Evolutionary conservation across 1,284 basidiomycete genomes (phyloP).

Genomic region (Fomitopsis palustris): DNA sequence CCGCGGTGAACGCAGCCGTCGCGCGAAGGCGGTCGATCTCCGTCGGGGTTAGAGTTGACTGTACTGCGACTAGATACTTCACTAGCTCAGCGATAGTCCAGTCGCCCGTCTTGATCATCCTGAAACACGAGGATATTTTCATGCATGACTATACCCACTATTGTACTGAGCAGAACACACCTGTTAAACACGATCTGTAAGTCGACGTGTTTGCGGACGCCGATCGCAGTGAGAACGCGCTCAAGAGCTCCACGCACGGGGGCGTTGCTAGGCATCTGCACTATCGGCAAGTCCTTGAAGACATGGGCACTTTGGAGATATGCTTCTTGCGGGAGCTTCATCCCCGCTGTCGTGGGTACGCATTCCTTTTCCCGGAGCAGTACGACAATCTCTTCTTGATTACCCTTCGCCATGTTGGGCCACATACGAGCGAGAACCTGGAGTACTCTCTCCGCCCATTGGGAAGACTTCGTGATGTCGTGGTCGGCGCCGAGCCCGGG

Average conservation of each 20-base stretch:
- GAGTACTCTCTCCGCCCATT: constrained; percentile 85
- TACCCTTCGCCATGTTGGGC: constrained; percentile 60
- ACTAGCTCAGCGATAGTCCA: constrained; percentile 80
- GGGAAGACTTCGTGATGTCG: constrained; percentile 66
- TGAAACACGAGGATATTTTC: constrained; percentile 26
- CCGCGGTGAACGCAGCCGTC: constrained; percentile 81
- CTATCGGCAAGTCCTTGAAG: constrained; percentile 86
- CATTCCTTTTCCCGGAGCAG: constrained; percentile 67
- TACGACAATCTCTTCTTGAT: constrained; percentile 55
- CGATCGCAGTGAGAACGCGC: constrained; percentile 73
- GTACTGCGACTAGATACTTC: constrained; percentile 87
- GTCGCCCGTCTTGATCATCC: constrained; percentile 83
- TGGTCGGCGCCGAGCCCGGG: constrained; percentile 48
- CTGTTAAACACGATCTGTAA: constrained; percentile 84
- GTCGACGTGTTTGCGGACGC: constrained; percentile 90
- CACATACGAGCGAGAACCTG: constrained; percentile 72
- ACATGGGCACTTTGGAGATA: constrained; percentile 90
- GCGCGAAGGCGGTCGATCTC: constrained; percentile 75
- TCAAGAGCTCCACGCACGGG: constrained; percentile 76
- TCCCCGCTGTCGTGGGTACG: constrained; percentile 82
- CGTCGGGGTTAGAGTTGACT: constrained; percentile 60
- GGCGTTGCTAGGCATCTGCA: constrained; percentile 68
- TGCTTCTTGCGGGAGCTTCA: constrained; percentile 72
- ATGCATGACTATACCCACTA: neutral
- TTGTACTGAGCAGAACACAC: constrained; percentile 34